Evolutionary conservation across 768 basidiomycete genomes (phyloP).

Genomic region (Gymnopilus dilepis): DNA sequence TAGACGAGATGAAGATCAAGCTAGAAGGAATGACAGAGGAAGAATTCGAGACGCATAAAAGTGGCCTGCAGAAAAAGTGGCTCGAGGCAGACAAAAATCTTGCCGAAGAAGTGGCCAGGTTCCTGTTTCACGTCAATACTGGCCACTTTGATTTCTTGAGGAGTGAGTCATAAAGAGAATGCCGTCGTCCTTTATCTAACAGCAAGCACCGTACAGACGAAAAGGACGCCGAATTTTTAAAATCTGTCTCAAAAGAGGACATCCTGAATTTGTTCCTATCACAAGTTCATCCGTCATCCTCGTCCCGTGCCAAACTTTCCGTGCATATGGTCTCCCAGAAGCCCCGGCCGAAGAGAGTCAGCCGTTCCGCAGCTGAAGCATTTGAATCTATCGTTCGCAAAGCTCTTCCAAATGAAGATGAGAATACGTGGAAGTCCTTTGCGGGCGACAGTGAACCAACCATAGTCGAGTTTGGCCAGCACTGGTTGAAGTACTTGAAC

Average conservation of each 20-base stretch:
- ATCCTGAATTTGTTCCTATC: slow-evolving; percentile 72
- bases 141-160: slow-evolving; percentile 89
- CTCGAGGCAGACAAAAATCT: slow-evolving; percentile 90
- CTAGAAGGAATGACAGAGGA: slow-evolving; percentile 72
- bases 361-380: slow-evolving; percentile 62
- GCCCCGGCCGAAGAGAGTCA: slow-evolving; percentile 63
- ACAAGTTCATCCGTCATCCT: slow-evolving; percentile 72
- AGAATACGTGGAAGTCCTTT: slow-evolving; percentile 54
- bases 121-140: slow-evolving; percentile 72
- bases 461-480: slow-evolving; percentile 61
- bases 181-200: slow-evolving; percentile 1
- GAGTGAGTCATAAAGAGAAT: slow-evolving; percentile 53
- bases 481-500: slow-evolving; percentile 60
- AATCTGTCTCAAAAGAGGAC: slow-evolving; percentile 73
- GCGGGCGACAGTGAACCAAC: slow-evolving; percentile 63
- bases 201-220: slow-evolving; percentile 53
- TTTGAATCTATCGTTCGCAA: slow-evolving; percentile 60
- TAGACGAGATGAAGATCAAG: slow-evolving; percentile 70
- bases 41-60: slow-evolving; percentile 81
- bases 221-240: slow-evolving; percentile 71
- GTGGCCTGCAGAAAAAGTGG: slow-evolving; percentile 79
- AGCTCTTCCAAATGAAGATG: slow-evolving; percentile 53
- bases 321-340: slow-evolving; percentile 81
- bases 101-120: slow-evolving; percentile 74
- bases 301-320: slow-evolving; percentile 80